Evolutionary conservation across 768 basidiomycete genomes (phyloP).

Genomic region (Calocybe gangraenosa): DNA sequence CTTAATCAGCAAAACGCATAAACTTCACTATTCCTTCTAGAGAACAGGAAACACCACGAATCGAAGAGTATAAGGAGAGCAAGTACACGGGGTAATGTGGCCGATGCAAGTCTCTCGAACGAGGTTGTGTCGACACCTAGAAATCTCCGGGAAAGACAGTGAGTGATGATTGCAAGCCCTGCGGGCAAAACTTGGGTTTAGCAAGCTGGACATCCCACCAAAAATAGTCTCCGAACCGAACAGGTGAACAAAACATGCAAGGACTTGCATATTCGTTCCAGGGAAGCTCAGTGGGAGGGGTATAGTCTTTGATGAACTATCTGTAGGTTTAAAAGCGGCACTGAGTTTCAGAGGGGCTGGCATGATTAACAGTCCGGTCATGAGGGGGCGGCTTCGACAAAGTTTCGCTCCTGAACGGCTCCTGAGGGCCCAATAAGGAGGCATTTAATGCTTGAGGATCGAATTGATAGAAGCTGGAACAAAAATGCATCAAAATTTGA

Average conservation of each 20-base stretch:
- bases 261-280: conserved; percentile 4
- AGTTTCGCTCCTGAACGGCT: too few relatives aligned
- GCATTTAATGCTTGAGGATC: too few relatives aligned
- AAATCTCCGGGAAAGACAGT: conserved; percentile 37
- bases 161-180: conserved; percentile 19
- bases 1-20: background rate
- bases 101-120: conserved; percentile 21
- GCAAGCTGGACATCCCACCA: too few relatives aligned
- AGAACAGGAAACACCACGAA: conserved; percentile 40
- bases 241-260: conserved; percentile 10
- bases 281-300: background rate
- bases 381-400: too few relatives aligned
- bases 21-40: conserved; percentile 27
- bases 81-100: conserved; percentile 37
- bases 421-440: too few relatives aligned
- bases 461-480: too few relatives aligned
- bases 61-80: conserved; percentile 36
- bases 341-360: too few relatives aligned
- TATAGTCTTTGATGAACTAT: background rate
- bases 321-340: too few relatives aligned
- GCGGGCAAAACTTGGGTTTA: background rate
- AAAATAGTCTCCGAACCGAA: background rate
- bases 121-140: conserved; percentile 24
- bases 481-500: too few relatives aligned
- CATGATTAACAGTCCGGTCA: too few relatives aligned